A percentile compares a stretch with the other conserved stretches of the same genome.
phyloP scores from a whole-genome alignment of 2,329 filamentous ascomycete genomes.

The Arthrinium phaeospermum region DNA sequence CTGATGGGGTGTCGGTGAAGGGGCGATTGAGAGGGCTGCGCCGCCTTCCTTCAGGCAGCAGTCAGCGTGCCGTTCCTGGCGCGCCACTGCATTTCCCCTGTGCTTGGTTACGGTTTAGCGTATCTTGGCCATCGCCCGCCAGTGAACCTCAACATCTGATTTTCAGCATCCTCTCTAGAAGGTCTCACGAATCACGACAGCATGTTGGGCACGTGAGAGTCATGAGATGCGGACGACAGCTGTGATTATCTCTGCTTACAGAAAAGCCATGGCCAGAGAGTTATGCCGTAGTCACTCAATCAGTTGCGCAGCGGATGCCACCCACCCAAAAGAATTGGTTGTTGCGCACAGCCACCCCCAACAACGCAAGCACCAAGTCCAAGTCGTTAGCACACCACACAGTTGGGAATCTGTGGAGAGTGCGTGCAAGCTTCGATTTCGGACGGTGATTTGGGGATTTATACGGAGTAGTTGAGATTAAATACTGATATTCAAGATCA shows the following conservation, averaged over 20 bases:
- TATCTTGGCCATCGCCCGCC: background rate
- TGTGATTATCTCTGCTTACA: too few relatives aligned
- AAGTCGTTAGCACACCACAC: background rate
- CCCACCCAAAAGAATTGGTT: background rate
- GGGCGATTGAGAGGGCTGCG: background rate
- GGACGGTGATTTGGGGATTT: background rate
- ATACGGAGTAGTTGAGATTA: background rate
- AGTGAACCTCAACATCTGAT: background rate
- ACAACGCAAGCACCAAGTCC: background rate
- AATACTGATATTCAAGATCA: background rate
- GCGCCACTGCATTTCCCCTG: background rate
- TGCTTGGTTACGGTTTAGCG: slow-evolving; percentile 1
- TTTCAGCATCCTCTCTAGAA: background rate
- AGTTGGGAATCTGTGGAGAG: background rate
- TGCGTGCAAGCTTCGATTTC: background rate
- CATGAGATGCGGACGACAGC: background rate
- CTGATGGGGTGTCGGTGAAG: background rate
- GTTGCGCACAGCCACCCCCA: background rate
- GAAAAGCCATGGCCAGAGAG: background rate
- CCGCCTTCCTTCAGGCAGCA: background rate
- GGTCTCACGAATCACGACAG: background rate
- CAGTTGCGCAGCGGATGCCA: background rate
- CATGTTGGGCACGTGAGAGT: background rate
- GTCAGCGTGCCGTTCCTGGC: background rate
- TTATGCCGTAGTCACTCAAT: too few relatives aligned